phyloP scores from a whole-genome alignment of 352 stramenopile genomes.

The Pythium sukuiense region DNA sequence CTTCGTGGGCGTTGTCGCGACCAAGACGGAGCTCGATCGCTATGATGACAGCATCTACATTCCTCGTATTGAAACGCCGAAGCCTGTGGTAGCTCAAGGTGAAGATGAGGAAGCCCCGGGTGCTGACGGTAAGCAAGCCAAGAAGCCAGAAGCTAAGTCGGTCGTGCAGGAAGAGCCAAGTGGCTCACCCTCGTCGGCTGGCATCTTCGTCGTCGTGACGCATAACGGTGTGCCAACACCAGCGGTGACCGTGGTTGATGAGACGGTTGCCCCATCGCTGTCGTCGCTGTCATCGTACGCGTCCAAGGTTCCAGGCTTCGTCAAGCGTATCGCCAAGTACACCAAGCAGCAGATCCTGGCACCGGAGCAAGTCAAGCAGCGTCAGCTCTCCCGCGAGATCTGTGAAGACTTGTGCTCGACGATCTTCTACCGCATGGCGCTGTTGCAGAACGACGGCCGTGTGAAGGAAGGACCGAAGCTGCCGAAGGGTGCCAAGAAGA shows the following conservation, averaged over 20 bases:
- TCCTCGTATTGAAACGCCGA: slow-evolving; percentile 27
- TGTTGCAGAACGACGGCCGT: slow-evolving; percentile 55
- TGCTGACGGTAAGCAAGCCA: slow-evolving; percentile 10
- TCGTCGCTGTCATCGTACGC: slow-evolving; percentile 39
- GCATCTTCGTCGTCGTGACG: slow-evolving; percentile 24
- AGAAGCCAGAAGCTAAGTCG: not conserved
- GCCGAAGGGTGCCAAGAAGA: slow-evolving; percentile 96
- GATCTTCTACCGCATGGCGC: slow-evolving; percentile 95
- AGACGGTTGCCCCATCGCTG: slow-evolving; percentile 12
- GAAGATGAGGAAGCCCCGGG: slow-evolving; percentile 16
- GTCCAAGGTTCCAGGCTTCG: slow-evolving; percentile 51
- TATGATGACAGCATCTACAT: slow-evolving; percentile 42
- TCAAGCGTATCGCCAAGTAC: slow-evolving; percentile 79
- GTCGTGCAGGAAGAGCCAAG: slow-evolving; percentile 15
- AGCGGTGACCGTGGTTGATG: slow-evolving; percentile 4
- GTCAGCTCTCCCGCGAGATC: slow-evolving; percentile 70
- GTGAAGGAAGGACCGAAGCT: slow-evolving; percentile 76
- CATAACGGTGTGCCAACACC: slow-evolving; percentile 8
- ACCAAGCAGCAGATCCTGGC: slow-evolving; percentile 70
- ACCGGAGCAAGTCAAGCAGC: slow-evolving; percentile 48
- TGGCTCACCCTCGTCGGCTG: slow-evolving; percentile 9
- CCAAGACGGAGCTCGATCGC: slow-evolving; percentile 59
- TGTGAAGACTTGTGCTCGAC: slow-evolving; percentile 91
- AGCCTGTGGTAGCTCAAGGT: slow-evolving; percentile 24
- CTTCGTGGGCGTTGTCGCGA: slow-evolving; percentile 71